phyloP scores from a whole-genome alignment of 2,329 filamentous ascomycete genomes.

The Colletotrichum paranaense region DNA sequence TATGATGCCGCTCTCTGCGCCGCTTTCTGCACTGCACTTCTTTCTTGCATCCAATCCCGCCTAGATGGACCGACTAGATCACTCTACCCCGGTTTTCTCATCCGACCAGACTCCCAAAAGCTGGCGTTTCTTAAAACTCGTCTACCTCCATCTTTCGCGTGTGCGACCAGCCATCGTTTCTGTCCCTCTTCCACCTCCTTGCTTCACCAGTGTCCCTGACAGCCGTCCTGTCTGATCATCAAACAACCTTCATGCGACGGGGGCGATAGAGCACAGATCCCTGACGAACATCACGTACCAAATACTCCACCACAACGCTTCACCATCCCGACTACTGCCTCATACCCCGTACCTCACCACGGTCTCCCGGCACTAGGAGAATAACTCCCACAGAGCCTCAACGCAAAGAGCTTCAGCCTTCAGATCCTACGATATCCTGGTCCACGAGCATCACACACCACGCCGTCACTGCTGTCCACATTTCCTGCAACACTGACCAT shows the following conservation, averaged over 20 bases:
- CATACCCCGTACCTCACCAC: constrained; percentile 26
- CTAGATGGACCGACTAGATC: constrained; percentile 9
- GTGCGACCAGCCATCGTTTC: constrained; percentile 20
- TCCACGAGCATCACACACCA: constrained; percentile 13
- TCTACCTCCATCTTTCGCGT: constrained; percentile 43
- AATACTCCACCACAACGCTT: constrained; percentile 35
- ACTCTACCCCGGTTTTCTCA: constrained; percentile 3
- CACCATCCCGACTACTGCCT: constrained; percentile 30
- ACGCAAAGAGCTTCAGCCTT: constrained; percentile 25
- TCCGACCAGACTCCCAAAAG: not conserved
- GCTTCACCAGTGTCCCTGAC: constrained; percentile 40
- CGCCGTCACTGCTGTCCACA: not conserved
- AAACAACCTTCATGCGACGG: constrained; percentile 45
- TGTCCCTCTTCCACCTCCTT: constrained; percentile 45
- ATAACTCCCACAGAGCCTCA: constrained; percentile 33
- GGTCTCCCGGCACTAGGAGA: constrained; percentile 31
- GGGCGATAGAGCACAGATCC: constrained; percentile 38
- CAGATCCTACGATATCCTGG: constrained; percentile 6
- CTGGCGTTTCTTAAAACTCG: constrained; percentile 38
- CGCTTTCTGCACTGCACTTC: constrained; percentile 31
- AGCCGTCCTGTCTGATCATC: constrained; percentile 50
- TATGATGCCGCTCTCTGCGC: constrained; percentile 15
- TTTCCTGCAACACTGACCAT: constrained; percentile 10
- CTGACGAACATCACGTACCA: constrained; percentile 32
- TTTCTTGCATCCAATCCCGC: constrained; percentile 31